Conservation (phyloP, 2,329 filamentous ascomycete species). For the Colletotrichum sp. region DNA sequence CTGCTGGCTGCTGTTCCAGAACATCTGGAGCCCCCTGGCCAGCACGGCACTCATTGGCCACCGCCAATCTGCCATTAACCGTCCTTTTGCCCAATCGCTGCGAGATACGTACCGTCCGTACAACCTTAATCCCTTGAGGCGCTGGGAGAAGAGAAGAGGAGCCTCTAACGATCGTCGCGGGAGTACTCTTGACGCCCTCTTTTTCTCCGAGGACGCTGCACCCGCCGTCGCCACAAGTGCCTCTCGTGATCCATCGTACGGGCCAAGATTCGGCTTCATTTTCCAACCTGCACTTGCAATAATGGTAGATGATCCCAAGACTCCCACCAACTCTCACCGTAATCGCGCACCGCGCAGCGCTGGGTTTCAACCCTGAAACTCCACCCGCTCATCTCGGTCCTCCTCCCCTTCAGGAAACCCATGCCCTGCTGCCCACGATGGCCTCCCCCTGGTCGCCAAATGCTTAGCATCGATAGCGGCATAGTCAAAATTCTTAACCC, state of each 20-base stretch:
- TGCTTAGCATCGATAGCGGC: constrained; percentile 5
- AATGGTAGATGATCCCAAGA: not conserved
- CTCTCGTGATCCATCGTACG: not conserved
- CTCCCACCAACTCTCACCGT: not conserved
- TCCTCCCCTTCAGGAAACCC: not conserved
- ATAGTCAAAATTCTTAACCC: not conserved
- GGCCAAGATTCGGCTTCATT: not conserved
- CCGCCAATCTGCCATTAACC: not conserved
- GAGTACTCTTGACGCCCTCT: not conserved
- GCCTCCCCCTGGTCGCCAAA: not conserved
- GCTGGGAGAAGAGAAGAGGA: not conserved
- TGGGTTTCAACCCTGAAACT: constrained; percentile 22
- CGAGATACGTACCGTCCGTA: not conserved
- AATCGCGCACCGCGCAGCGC: not conserved
- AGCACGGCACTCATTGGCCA: not conserved
- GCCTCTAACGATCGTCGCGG: not conserved
- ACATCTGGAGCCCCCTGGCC: not conserved
- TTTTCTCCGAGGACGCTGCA: not conserved
- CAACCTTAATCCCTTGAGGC: constrained; percentile 2
- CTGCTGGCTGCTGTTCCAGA: not conserved
- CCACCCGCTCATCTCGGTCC: constrained; percentile 17
- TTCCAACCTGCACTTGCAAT: not conserved
- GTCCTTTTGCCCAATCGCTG: not conserved
- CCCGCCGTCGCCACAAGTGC: not conserved
- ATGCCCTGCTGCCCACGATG: not conserved